Base-by-base conservation (phyloP, 2,329 filamentous ascomycete genomes). In the Diaporthe longicolla region DNA sequence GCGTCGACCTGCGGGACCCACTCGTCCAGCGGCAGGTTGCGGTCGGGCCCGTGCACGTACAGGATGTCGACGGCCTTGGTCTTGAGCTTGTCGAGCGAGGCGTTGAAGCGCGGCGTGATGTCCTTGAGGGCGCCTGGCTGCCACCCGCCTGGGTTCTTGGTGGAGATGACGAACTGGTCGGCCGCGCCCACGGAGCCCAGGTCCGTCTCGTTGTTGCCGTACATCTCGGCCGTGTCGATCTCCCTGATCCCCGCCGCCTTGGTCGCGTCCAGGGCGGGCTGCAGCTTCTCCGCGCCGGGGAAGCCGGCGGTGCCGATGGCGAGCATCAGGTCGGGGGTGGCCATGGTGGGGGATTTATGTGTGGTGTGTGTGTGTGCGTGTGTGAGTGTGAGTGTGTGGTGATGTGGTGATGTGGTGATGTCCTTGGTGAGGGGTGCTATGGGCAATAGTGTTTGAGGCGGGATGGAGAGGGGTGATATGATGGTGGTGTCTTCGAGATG, bases 1-100 rank as follows among this genome's bases (percentile, higher is more conserved):
- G 93, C 88, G 79, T 95, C 88, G 58, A 91, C 86, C 75, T 89
- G 87, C 0, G 86, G 86, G 6, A 81, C 71, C 71, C 71, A 73
- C 9, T 69, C 81, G 76, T 88, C 86, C n/a, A 86, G 82, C 70
- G 84, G 85, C 77, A 83, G 82, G 29, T 83, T 77, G 1, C 52
- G 9, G 71, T 73, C 71, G 10, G 71, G 71, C 3, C 40, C 63
- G 61, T 73, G 71, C 13, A 59, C 26, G 63, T 73, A 73, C 10
- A 73, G 32, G 43, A 73, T 59, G 72, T 84, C 80, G 40, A 84
- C 77, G 54, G 75, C 55, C 45, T 72, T 35, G 5, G 61, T 69
- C 37, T 55, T 71, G n/a, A 77, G 75, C 48, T 48, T 57, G 15
- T 50, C 55, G n/a, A 77, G 35, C 15, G 68, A 71, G 17, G 45